A percentile compares a stretch with the other conserved stretches of the same genome.
These are phyloP conservation scores for Thalassiosira ordinaria DNA, from an alignment of 352 stramenopile species.

Conservation along the genomic window DNA sequence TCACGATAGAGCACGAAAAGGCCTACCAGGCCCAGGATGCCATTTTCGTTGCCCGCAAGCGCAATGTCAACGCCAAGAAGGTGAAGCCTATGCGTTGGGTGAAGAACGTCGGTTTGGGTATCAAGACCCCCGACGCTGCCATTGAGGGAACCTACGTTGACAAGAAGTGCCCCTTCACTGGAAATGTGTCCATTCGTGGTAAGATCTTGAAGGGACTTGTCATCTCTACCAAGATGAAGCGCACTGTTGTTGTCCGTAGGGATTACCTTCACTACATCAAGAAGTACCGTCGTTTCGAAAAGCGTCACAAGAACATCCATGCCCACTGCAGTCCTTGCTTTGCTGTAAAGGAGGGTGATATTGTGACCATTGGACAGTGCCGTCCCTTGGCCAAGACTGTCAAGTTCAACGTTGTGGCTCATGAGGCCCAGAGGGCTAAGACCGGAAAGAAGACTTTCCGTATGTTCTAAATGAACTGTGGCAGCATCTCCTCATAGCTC, in stretches of 20 bases:
- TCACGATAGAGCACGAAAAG: slow-evolving; percentile 93
- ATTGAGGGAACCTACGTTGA: slow-evolving; percentile 97
- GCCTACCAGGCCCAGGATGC: slow-evolving; percentile 99
- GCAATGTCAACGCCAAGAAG: slow-evolving; percentile 89
- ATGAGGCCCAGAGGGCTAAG: slow-evolving; percentile 94
- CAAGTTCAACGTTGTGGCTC: slow-evolving; percentile 99
- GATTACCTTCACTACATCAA: slow-evolving; percentile 99
- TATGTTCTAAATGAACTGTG: slow-evolving; percentile 88
- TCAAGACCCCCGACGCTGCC: slow-evolving; percentile 97
- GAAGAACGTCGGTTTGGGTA: slow-evolving; percentile 97
- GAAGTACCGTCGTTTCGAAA: slow-evolving; percentile 99
- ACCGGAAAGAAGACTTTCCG: slow-evolving; percentile 99
- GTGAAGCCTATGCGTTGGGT: slow-evolving; percentile 96
- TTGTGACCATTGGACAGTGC: slow-evolving; percentile 99
- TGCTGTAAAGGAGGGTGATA: slow-evolving; percentile 97
- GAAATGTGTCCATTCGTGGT: slow-evolving; percentile 98
- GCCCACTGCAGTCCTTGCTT: slow-evolving; percentile 98
- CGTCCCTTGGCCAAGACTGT: slow-evolving; percentile 99
- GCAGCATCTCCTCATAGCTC: not conserved
- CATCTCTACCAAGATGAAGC: slow-evolving; percentile 99
- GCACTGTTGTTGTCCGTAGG: slow-evolving; percentile 98
- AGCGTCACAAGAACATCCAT: slow-evolving; percentile 99
- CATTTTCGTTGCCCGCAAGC: slow-evolving; percentile 96
- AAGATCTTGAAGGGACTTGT: slow-evolving; percentile 98
- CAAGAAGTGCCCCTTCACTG: slow-evolving; percentile 99